Base-by-base conservation (phyloP, 345 rosid genomes). In the Rhodomyrtus tomentosa region DNA sequence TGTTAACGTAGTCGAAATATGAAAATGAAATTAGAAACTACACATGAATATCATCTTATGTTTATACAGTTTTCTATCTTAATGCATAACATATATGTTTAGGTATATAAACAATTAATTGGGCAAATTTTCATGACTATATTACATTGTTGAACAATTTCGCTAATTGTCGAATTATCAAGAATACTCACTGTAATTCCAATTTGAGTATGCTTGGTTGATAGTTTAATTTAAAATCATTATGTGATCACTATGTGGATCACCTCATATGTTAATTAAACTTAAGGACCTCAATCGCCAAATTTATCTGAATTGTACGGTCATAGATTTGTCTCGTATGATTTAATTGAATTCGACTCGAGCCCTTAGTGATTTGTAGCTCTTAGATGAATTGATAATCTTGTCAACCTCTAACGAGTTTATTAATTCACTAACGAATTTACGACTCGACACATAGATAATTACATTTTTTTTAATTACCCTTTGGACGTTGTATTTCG, bases 151-250 rank as follows among this genome's bases (percentile, higher is more conserved):
- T 96, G 59, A 88, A 95, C 27, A 55, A 55, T 25, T 55, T 55
- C 4, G 62, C 10, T 93, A n/a, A 55, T 25, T 2, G 62, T 55
- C 15, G 1, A 54, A 54, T 8, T 22, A 55, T 55, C 15, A 94
- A 91, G 98, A 92, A 94, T 98, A 11, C 95, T 94, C 25, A 96
- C 93, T 84, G 3, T 5, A 55, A 25, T 55, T 55, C 59, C 62
- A 25, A 55, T 55, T 54, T 25, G 29, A 55, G 62, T 55, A 9
- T 25, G 6, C 6, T 55, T 55, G 59, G 59, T 58, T 27, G 72
- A 58, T n/a, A 27, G 36, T 58, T 55, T 14, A 3, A 7, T 7
- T 1, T 12, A 58, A 27, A n/a, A 0, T 56, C n/a, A n/a, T n/a
- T 56, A 56, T 56, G 32, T 3, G 7, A 56, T 56, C 32, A n/a